Percentiles rank a stretch among this genome's conserved stretches.
phyloP scores from a whole-genome alignment of 2,329 filamentous ascomycete genomes.

The Colletotrichum coccodes region DNA sequence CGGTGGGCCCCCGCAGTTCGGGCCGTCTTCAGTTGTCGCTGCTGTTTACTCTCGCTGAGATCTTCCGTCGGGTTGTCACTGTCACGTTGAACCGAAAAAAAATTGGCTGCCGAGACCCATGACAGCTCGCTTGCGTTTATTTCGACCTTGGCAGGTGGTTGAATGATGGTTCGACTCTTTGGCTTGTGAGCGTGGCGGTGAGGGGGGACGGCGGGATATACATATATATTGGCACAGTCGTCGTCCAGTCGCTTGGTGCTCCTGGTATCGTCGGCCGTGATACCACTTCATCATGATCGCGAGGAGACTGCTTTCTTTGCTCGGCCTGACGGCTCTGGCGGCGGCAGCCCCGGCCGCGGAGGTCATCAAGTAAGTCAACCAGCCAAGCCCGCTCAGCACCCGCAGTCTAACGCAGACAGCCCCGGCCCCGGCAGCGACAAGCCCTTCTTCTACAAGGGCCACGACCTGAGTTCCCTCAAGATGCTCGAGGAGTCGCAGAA shows the following conservation, averaged over 20 bases:
- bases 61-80: constrained; percentile 22
- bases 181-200: constrained; percentile 6
- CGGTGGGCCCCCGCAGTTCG: constrained; percentile 19
- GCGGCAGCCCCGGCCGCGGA: constrained; percentile 4
- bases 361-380: constrained; percentile 11
- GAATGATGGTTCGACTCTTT: not conserved
- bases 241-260: not conserved
- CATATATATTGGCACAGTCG: constrained; percentile 7
- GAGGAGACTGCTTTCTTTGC: constrained; percentile 12
- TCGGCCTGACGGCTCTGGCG: constrained; percentile 19
- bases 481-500: constrained; percentile 25
- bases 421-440: not conserved
- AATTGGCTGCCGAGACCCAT: constrained; percentile 23
- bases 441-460: constrained; percentile 30
- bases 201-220: not conserved
- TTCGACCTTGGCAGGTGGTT: constrained; percentile 2
- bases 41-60: not conserved
- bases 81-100: constrained; percentile 3
- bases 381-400: too few relatives aligned
- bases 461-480: constrained; percentile 30
- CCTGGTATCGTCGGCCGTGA: not conserved
- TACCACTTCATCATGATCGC: constrained; percentile 11
- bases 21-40: constrained; percentile 1
- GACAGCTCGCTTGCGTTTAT: constrained; percentile 19
- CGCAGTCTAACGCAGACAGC: not conserved